Evolutionary conservation across 1,284 basidiomycete species (phyloP).

Genomic region (Fomitopsis betulina): DNA sequence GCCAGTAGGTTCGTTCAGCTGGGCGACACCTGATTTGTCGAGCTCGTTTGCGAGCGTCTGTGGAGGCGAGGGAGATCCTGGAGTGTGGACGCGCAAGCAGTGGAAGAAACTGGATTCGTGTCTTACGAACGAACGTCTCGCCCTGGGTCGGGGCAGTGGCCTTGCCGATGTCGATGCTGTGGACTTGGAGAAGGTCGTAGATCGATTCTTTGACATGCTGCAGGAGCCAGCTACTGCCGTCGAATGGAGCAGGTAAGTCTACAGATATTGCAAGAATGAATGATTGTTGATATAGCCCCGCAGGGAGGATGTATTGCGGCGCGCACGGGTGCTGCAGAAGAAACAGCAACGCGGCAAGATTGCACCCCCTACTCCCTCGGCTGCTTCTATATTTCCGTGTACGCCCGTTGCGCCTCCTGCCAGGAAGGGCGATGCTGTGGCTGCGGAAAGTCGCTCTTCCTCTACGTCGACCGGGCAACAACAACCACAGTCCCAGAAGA

Average conservation of each 20-base stretch:
- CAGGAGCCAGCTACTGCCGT: slow-evolving; percentile 37
- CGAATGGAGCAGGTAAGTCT: slow-evolving; percentile 43
- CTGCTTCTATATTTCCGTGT: slow-evolving; percentile 13
- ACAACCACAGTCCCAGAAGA: background rate
- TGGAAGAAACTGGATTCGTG: slow-evolving; percentile 75
- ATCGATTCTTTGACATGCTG: slow-evolving; percentile 44
- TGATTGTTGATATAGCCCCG: background rate
- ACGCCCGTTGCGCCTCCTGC: slow-evolving; percentile 1
- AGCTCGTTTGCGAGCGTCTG: background rate
- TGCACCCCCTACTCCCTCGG: slow-evolving; percentile 45
- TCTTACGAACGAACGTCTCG: slow-evolving; percentile 64
- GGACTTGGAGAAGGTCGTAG: slow-evolving; percentile 47
- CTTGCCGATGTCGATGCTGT: slow-evolving; percentile 49
- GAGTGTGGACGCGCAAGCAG: slow-evolving; percentile 63
- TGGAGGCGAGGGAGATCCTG: slow-evolving; percentile 11
- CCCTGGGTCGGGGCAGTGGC: slow-evolving; percentile 32
- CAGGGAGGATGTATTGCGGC: slow-evolving; percentile 50
- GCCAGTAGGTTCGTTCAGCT: background rate
- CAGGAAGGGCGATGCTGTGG: slow-evolving; percentile 3
- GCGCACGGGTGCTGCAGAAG: slow-evolving; percentile 52
- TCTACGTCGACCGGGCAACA: background rate
- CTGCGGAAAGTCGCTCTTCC: background rate
- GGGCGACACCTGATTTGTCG: background rate
- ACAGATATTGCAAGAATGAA: slow-evolving; percentile 11
- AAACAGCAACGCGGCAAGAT: slow-evolving; percentile 56